Evolutionary conservation across 371 early-diverging fungal species (phyloP).

Genomic region (Mucor indicus): DNA sequence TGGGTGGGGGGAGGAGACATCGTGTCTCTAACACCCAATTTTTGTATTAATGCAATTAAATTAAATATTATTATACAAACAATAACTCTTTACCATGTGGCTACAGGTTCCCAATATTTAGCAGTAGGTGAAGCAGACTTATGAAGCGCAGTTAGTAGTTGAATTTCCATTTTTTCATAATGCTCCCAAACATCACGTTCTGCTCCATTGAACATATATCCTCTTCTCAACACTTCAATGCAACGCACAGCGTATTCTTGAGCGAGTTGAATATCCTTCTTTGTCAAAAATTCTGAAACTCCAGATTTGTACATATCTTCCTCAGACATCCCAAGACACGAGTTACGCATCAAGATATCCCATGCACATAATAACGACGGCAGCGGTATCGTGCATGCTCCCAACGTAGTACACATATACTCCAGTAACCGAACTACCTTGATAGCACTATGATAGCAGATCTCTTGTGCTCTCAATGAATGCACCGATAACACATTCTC

Average conservation of each 20-base stretch:
- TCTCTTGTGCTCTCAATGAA: slow-evolving; percentile 25
- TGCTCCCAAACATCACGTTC: slow-evolving; percentile 33
- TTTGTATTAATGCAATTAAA: too few species aligned
- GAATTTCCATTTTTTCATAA: slow-evolving; percentile 29
- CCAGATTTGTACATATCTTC: slow-evolving; percentile 6
- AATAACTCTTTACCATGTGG: slow-evolving; percentile 2
- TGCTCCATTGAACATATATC: slow-evolving; percentile 32
- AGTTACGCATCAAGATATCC: slow-evolving; percentile 35
- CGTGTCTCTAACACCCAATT: too few species aligned
- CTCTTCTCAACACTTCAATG: slow-evolving; percentile 26
- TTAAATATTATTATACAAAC: too few species aligned
- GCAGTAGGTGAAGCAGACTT: slow-evolving; percentile 5
- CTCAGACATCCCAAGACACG: slow-evolving; percentile 27
- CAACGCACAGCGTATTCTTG: slow-evolving; percentile 35
- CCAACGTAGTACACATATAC: slow-evolving; percentile 17
- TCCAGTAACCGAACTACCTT: slow-evolving; percentile 31
- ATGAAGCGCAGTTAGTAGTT: slow-evolving; percentile 10
- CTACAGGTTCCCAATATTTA: slow-evolving; percentile 20
- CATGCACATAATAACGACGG: slow-evolving; percentile 31
- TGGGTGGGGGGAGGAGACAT: too few species aligned
- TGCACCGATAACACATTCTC: slow-evolving; percentile 10
- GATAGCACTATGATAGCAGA: slow-evolving; percentile 25
- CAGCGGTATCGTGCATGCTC: slow-evolving; percentile 20
- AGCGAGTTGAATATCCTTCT: slow-evolving; percentile 17
- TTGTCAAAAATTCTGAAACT: slow-evolving; percentile 8